Base-by-base conservation (phyloP, 2,329 filamentous ascomycete species). In the Calonectria pauciramosa region DNA sequence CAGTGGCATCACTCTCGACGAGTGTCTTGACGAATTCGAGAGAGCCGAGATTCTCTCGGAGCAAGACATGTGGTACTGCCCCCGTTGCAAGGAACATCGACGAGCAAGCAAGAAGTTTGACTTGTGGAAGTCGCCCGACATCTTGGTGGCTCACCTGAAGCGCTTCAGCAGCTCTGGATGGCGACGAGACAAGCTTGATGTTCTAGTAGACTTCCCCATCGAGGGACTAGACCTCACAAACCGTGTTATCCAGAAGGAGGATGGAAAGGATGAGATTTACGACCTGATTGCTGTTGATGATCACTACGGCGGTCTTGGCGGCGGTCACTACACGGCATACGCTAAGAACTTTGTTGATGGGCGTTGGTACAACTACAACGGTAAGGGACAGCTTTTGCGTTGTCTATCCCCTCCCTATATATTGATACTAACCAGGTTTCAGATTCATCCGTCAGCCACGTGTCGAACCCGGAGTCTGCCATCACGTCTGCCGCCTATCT, bases 21-120 rank as follows among this genome's bases (percentile, higher is more conserved):
- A 98, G 80, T 99, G 97, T 82, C 91, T 99, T 70, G 94, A 96
- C 73, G 97, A 99, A 85, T 99, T 98, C 79, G 95, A 97, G 82
- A 96, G 96, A 83, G 94, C 96, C 74, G 97, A 99, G 85, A 93
- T 98, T 18, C 88, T 99, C 6, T 98, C 96, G 0, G 95, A 98
- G 83, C 94, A 97, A 82, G 97, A 99, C 83, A 96, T 95, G 74
- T 99, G 97, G 97, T 99, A 97, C 83, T 99, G 97, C 82, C 96
- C 95, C 71, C 92, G 95, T 36, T 99, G 97, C 89, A 99, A 99
- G 84, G 95, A 98, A 80, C 94, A 98, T 81, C 93, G 95, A 20
- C 93, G 95, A 74, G 97, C 97, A 26, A 96, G 94, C 86, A 99
- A 99, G 88, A 98, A 97, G 82, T 95, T 99, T 68, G 96, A 99